These are phyloP conservation scores for Trichosporon sp. DNA, from an alignment of 1,284 basidiomycete genomes.

Conservation along the genomic window DNA sequence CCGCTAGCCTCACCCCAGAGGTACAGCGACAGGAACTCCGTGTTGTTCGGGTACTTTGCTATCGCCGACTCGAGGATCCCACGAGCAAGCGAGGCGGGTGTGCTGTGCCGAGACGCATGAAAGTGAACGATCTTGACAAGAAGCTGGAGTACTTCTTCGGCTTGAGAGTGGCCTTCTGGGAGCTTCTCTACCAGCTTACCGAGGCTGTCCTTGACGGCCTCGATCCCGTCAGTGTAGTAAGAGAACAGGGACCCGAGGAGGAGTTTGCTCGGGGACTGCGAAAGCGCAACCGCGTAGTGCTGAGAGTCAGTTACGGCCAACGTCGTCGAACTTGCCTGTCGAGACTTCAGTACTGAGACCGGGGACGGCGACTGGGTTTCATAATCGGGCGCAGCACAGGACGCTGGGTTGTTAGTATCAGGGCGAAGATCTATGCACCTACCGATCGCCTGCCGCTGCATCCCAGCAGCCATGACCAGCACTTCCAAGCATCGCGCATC, in stretches of 20 bases:
- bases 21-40: conserved; percentile 49
- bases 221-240: conserved; percentile 29
- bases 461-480: conserved; percentile 27
- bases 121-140: conserved; percentile 45
- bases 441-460: conserved; percentile 17
- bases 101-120: conserved; percentile 33
- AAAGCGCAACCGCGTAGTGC: conserved; percentile 19
- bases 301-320: not conserved
- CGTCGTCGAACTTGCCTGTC: conserved; percentile 27
- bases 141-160: conserved; percentile 46
- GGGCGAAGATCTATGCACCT: not conserved
- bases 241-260: conserved; percentile 33
- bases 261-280: conserved; percentile 20
- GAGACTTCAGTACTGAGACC: conserved; percentile 34
- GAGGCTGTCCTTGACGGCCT: conserved; percentile 19
- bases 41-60: conserved; percentile 49
- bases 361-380: conserved; percentile 14
- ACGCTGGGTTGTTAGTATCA: not conserved
- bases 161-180: conserved; percentile 27
- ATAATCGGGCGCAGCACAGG: not conserved
- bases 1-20: conserved; percentile 47
- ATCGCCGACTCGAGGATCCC: conserved; percentile 47
- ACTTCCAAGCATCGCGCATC: conserved; percentile 29
- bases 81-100: conserved; percentile 39
- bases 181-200: conserved; percentile 15